Evolutionary conservation across 257 asterid species (phyloP), one percentile per base, ranked within the genome.

Genomic region (Ocimum tenuiflorum): DNA sequence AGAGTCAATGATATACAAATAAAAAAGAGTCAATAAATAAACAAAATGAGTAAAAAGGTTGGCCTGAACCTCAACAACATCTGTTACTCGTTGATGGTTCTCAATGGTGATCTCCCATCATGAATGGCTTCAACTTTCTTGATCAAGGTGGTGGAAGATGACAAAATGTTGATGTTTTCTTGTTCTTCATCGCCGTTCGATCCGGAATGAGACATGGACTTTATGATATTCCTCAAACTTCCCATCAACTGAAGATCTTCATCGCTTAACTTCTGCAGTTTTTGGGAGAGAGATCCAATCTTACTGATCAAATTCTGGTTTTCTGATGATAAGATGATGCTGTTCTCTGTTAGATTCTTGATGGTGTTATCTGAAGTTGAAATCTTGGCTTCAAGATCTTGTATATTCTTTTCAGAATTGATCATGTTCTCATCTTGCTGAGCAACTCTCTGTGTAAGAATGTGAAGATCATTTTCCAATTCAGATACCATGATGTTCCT

Each of bases 101-200:
- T 84, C 60, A 92, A 72, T 14, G 95, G 96, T 20, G 86, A 82
- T 66, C 96, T 79, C 64, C 75, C 87, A 23, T 80, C 89, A 73
- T 29, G 54, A 36, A 67, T 68, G 56, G 67, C 80, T 77, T 84
- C 96, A 60, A 60, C 82, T 76, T 74, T 84, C 78, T 80, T 87
- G 82, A 43, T 68, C 68, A 49, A 46, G 10, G 80, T 77, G 31
- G 83, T 31, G 17, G 86, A 78, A 24, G 87, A 81, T 14, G 86
- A 59, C 18, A 46, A 39, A 59, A 33, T 24, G 41, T 24, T 63
- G 38, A 59, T 65, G 70, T 94, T 94, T 81, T 94, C 96, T 76
- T 87, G 85, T 12, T 78, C 87, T 17, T 78, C 79, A 2, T 64
- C 77, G 8, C 18, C 49, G 8, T 13, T 43, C 8, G 17, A 43